These are phyloP conservation scores for Boletus mariae DNA, from an alignment of 1,284 basidiomycete genomes.

Conservation along the genomic window DNA sequence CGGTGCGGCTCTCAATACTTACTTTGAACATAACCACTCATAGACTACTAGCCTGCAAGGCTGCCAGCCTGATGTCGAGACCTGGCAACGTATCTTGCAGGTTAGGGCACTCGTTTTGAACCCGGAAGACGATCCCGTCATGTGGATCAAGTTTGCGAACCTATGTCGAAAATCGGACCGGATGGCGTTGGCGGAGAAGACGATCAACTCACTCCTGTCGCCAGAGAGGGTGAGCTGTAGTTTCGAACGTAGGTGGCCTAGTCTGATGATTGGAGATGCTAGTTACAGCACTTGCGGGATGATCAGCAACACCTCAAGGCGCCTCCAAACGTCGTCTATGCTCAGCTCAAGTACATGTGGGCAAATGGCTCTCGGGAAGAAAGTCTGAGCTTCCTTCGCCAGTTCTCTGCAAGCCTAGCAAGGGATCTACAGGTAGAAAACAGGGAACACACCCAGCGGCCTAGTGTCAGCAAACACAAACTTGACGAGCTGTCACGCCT, in stretches of 20 bases:
- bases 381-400: slow-evolving; percentile 81
- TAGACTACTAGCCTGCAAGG: slow-evolving; percentile 70
- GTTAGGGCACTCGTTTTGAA: slow-evolving; percentile 92
- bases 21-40: slow-evolving; percentile 4
- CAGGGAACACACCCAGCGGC: slow-evolving; percentile 42
- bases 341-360: slow-evolving; percentile 97
- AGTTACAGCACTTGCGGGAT: slow-evolving; percentile 42
- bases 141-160: slow-evolving; percentile 96
- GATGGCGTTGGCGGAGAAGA: slow-evolving; percentile 93
- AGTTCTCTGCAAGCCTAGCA: slow-evolving; percentile 77
- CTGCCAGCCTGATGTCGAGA: slow-evolving; percentile 97
- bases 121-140: slow-evolving; percentile 92
- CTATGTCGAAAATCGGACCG: slow-evolving; percentile 83
- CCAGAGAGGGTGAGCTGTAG: slow-evolving; percentile 49
- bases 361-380: slow-evolving; percentile 78
- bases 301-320: slow-evolving; percentile 68
- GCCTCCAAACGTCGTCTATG: slow-evolving; percentile 95
- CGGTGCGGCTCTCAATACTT: slow-evolving; percentile 45
- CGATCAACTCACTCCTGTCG: slow-evolving; percentile 86
- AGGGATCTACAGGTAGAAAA: slow-evolving; percentile 71
- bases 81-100: slow-evolving; percentile 98
- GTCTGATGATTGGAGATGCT: slow-evolving; percentile 3
- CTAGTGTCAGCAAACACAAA: slow-evolving; percentile 58
- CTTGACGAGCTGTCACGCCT: slow-evolving; percentile 79
- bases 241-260: slow-evolving; percentile 9